Evolutionary conservation across 805 yeast genomes (phyloP).

Genomic region (Myxozyma sirexii): DNA sequence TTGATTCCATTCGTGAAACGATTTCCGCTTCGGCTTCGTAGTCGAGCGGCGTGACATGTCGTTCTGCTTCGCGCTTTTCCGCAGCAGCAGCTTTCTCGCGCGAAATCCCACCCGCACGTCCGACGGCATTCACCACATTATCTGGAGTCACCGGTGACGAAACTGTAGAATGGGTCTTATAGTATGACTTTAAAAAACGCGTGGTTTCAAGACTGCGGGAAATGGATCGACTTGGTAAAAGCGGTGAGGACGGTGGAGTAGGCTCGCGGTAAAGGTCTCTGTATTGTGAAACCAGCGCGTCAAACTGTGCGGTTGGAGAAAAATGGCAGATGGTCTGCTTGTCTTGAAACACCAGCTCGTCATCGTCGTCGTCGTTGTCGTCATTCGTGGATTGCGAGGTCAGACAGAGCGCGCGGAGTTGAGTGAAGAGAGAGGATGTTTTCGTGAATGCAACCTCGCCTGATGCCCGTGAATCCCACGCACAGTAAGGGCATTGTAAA

Average conservation of each 20-base stretch:
- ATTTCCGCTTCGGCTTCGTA: neutral
- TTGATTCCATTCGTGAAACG: neutral
- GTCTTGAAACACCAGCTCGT: neutral
- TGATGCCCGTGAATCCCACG: constrained; percentile 26
- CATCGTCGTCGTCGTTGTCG: neutral
- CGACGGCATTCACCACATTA: constrained; percentile 12
- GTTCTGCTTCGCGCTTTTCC: neutral
- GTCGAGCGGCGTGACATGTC: neutral
- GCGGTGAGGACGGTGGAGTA: constrained; percentile 1
- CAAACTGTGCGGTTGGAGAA: neutral
- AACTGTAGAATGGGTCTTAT: constrained; percentile 4
- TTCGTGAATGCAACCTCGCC: constrained; percentile 12
- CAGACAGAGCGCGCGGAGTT: constrained; percentile 10
- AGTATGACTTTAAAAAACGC: constrained; percentile 19
- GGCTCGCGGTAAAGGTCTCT: neutral
- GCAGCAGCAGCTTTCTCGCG: constrained; percentile 13
- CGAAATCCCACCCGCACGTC: constrained; percentile 23
- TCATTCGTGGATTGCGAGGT: neutral
- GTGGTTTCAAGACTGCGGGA: constrained; percentile 28
- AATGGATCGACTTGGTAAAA: neutral
- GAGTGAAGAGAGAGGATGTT: constrained; percentile 16
- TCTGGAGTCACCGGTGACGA: constrained; percentile 15
- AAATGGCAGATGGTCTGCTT: neutral
- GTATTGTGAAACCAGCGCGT: neutral
- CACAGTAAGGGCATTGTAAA: constrained; percentile 28